Conservation (phyloP, 1,284 basidiomycete species). For the Malassezia pachydermatis region DNA sequence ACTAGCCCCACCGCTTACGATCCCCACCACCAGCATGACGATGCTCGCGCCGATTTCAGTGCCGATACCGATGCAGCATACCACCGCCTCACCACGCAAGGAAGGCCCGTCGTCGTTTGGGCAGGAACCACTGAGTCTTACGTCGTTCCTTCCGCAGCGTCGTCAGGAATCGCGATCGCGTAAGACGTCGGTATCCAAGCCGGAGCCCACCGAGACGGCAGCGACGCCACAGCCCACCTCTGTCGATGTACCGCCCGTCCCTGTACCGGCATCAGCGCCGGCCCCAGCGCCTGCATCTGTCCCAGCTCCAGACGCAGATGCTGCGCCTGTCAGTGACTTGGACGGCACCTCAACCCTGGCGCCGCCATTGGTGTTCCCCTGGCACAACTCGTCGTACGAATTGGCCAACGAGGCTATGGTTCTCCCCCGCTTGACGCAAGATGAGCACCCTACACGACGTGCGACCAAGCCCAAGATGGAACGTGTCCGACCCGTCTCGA, state of each 20-base stretch:
- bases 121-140: slow-evolving; percentile 15
- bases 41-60: slow-evolving; percentile 1
- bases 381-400: neutral
- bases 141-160: slow-evolving; percentile 12
- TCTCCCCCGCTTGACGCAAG: neutral
- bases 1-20: slow-evolving; percentile 9
- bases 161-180: slow-evolving; percentile 11
- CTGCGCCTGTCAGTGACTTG: neutral
- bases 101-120: slow-evolving; percentile 12
- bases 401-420: too few relatives aligned
- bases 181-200: slow-evolving; percentile 7
- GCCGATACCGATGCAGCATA: too few relatives aligned
- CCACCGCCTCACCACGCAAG: too few relatives aligned
- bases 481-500: slow-evolving; percentile 11
- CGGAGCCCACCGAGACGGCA: slow-evolving; percentile 3
- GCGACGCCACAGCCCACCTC: neutral
- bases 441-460: neutral
- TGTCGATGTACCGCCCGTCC: neutral
- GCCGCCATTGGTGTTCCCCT: neutral
- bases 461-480: neutral
- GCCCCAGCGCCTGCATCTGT: neutral
- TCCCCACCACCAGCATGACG: neutral
- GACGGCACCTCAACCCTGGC: neutral
- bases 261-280: neutral
- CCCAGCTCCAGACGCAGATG: neutral